Evolutionary conservation across 129 eudicot species (phyloP).

Genomic region (Apium graveolens): DNA sequence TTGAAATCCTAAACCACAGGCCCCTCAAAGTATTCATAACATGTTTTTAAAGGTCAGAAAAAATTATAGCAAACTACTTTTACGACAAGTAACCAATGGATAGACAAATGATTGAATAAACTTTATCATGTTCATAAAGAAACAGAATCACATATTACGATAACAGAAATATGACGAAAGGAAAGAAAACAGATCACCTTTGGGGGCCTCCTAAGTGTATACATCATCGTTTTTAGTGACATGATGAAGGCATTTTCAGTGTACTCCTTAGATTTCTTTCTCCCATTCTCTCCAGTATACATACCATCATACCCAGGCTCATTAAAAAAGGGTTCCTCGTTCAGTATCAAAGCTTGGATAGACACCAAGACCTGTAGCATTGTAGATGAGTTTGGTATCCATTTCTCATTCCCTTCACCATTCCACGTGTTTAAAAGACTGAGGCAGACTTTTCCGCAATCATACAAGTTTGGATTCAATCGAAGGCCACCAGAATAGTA

Average conservation of each 20-base stretch:
- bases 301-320: slow-evolving; percentile 49
- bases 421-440: slow-evolving; percentile 63
- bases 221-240: slow-evolving; percentile 60
- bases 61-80: background rate
- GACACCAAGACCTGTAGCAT: slow-evolving; percentile 69
- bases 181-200: slow-evolving; percentile 25
- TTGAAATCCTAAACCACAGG: background rate
- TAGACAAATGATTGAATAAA: background rate
- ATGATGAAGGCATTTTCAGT: slow-evolving; percentile 38
- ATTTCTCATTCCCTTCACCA: slow-evolving; percentile 44
- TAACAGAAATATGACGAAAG: background rate
- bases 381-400: slow-evolving; percentile 55
- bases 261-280: slow-evolving; percentile 30
- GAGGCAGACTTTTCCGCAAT: slow-evolving; percentile 56
- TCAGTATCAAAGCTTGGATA: slow-evolving; percentile 55
- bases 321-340: slow-evolving; percentile 48
- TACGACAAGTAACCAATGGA: background rate
- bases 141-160: background rate
- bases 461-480: slow-evolving; percentile 56
- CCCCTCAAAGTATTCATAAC: background rate
- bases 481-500: slow-evolving; percentile 66
- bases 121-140: background rate
- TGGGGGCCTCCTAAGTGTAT: slow-evolving; percentile 58
- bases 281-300: slow-evolving; percentile 33
- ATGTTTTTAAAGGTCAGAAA: background rate